Percentiles rank a stretch among this genome's conserved stretches.
Evolutionary conservation across 768 basidiomycete genomes (phyloP).

Genomic region (Russula griseocarnosa): DNA sequence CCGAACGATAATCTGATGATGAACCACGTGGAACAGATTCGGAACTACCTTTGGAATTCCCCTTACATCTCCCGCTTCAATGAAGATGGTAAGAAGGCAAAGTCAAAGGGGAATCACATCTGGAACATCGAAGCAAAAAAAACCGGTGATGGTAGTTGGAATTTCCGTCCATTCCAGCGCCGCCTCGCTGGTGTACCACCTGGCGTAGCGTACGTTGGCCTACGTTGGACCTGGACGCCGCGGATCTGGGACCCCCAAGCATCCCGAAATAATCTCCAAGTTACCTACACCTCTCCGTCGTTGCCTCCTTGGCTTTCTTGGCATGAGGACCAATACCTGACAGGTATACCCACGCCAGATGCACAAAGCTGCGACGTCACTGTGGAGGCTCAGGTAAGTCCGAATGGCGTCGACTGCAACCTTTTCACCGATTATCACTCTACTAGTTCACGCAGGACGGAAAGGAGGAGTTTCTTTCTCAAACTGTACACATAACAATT

Average conservation of each 20-base stretch:
- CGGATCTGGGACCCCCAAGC: constrained; percentile 97
- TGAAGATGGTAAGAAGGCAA: constrained; percentile 98
- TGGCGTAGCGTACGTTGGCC: constrained; percentile 72
- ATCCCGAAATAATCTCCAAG: constrained; percentile 72
- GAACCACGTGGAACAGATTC: constrained; percentile 50
- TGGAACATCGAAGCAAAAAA: constrained; percentile 99
- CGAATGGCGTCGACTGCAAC: constrained; percentile 20
- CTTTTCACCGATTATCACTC: constrained; percentile 19
- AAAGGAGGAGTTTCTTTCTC: constrained; percentile 61
- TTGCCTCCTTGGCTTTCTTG: constrained; percentile 87
- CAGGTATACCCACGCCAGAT: constrained; percentile 74
- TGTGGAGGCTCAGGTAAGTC: constrained; percentile 66
- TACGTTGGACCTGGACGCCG: constrained; percentile 86
- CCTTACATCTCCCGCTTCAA: constrained; percentile 95
- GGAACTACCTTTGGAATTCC: constrained; percentile 95
- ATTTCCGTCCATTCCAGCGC: constrained; percentile 83
- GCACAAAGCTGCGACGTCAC: constrained; percentile 73
- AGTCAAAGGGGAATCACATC: constrained; percentile 98
- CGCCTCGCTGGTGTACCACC: constrained; percentile 83
- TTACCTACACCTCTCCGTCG: constrained; percentile 73
- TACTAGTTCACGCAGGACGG: constrained; percentile 67
- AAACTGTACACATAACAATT: constrained; percentile 67
- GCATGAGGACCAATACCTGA: constrained; percentile 71
- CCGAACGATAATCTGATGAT: constrained; percentile 23
- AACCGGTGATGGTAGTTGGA: constrained; percentile 68